A percentile compares a stretch with the other conserved stretches of the same genome.
Conservation (phyloP, 257 asterid genomes). For the Fraxinus cuspidata region DNA sequence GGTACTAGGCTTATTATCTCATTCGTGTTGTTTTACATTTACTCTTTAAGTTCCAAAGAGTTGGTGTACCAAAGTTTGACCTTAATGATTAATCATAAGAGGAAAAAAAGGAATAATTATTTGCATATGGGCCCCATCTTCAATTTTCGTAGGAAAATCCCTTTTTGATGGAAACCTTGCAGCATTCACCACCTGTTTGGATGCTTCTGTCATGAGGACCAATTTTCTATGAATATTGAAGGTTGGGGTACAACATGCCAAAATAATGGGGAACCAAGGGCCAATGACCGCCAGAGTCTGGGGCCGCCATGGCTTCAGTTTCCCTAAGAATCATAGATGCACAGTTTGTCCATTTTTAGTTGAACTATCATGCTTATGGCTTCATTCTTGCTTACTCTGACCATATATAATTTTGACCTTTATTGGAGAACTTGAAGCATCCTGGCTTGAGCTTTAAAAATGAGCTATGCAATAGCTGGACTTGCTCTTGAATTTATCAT, state of each 20-base stretch:
- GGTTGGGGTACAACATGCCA: background rate
- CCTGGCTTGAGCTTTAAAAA: background rate
- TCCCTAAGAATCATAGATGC: background rate
- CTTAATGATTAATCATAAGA: background rate
- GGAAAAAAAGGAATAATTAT: background rate
- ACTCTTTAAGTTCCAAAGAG: background rate
- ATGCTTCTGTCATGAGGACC: background rate
- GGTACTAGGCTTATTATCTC: background rate
- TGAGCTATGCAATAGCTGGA: background rate
- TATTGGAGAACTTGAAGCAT: background rate
- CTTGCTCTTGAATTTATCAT: constrained; percentile 4
- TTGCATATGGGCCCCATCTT: background rate
- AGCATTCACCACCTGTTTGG: background rate
- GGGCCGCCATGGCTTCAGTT: background rate
- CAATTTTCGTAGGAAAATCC: background rate
- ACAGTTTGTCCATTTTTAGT: background rate
- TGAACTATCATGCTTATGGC: background rate
- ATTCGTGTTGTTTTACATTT: background rate
- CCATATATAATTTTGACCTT: background rate
- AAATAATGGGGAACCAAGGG: background rate
- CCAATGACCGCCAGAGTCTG: background rate
- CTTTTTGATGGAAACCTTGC: background rate
- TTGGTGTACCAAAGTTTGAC: background rate
- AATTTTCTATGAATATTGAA: background rate
- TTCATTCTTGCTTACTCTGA: background rate